Conservation (phyloP, 1,284 basidiomycete genomes). For the Phellopilus nigrolimitatus region DNA sequence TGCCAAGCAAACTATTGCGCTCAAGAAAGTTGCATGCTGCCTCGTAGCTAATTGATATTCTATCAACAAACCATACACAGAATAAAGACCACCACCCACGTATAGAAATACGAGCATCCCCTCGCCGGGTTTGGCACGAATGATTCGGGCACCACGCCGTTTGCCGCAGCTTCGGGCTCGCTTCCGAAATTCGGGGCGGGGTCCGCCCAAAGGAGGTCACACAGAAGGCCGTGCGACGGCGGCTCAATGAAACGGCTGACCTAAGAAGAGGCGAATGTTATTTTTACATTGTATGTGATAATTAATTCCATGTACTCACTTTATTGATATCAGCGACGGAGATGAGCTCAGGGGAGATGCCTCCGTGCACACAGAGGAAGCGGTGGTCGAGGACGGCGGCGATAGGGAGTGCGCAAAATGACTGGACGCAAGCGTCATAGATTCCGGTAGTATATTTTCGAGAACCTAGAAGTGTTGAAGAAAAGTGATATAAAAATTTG, state of each 20-base stretch:
- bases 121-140: conserved; percentile 89
- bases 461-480: conserved; percentile 60
- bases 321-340: conserved; percentile 76
- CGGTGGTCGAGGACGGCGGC: conserved; percentile 93
- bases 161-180: conserved; percentile 41
- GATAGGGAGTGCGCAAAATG: conserved; percentile 89
- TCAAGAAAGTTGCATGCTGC: conserved; percentile 95
- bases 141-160: conserved; percentile 33
- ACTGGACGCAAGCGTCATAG: conserved; percentile 88
- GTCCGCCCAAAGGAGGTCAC: conserved; percentile 94
- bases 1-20: conserved; percentile 85
- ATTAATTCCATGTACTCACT: conserved; percentile 37
- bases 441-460: conserved; percentile 89
- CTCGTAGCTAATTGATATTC: conserved; percentile 59
- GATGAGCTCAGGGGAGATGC: conserved; percentile 86
- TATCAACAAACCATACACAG: not conserved
- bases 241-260: conserved; percentile 94
- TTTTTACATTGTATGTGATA: no score
- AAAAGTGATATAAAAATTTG: not conserved
- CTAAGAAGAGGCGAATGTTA: conserved; percentile 32
- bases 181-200: conserved; percentile 79
- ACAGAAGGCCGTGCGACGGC: conserved; percentile 87
- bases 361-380: conserved; percentile 98
- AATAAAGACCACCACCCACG: conserved; percentile 46
- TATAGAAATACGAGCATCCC: conserved; percentile 95